Conservation (phyloP, 169 alveolate species). For the Plasmodium gonderi region DNA sequence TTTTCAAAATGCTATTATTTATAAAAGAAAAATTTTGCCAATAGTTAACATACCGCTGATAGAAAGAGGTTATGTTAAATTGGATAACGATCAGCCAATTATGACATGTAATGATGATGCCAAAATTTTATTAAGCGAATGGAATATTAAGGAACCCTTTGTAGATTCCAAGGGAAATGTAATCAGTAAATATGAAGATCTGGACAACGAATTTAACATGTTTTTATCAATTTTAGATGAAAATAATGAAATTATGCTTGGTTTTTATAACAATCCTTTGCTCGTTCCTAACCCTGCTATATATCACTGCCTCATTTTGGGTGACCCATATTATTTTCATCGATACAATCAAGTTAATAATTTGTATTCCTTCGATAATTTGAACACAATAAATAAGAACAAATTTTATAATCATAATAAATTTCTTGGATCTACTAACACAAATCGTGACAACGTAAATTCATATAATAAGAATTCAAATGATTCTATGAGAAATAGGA, state of each 20-base stretch:
- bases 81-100: constrained; percentile 82
- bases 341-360: constrained; percentile 30
- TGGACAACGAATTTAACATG: constrained; percentile 57
- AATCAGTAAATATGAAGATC: constrained; percentile 43
- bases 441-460: background rate
- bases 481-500: background rate
- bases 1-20: constrained; percentile 72
- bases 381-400: background rate
- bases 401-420: background rate
- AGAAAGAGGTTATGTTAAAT: constrained; percentile 79
- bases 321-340: constrained; percentile 43
- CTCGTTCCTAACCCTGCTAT: constrained; percentile 86
- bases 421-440: background rate
- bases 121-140: constrained; percentile 75
- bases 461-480: background rate
- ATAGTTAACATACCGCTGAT: constrained; percentile 82
- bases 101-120: constrained; percentile 85
- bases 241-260: constrained; percentile 73
- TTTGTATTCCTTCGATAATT: constrained; percentile 32
- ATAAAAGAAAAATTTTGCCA: constrained; percentile 77
- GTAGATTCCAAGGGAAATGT: constrained; percentile 83
- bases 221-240: constrained; percentile 72
- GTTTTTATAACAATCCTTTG: constrained; percentile 82
- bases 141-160: constrained; percentile 82
- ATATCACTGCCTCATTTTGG: constrained; percentile 74